These are phyloP conservation scores for Amauroascus verrucosus DNA, from an alignment of 2,329 filamentous ascomycete species.

Conservation along the genomic window DNA sequence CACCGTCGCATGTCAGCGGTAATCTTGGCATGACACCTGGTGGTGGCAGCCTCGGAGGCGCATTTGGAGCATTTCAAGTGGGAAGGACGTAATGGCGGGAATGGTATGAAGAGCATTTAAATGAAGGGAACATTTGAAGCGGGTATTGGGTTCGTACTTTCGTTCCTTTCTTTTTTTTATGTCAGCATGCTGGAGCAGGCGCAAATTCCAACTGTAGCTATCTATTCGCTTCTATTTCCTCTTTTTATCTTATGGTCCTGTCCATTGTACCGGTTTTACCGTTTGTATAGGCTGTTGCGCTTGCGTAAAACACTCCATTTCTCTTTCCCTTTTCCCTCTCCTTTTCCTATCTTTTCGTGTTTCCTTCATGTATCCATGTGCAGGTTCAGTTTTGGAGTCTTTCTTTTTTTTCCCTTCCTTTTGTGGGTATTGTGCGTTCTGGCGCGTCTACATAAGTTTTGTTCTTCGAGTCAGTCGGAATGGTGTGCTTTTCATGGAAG, in stretches of 20 bases:
- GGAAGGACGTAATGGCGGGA: conserved; percentile 8
- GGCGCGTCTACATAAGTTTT: background rate
- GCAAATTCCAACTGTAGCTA: conserved; percentile 7
- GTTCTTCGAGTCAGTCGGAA: background rate
- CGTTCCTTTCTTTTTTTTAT: background rate
- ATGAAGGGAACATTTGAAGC: conserved; percentile 8
- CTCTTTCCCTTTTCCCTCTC: background rate
- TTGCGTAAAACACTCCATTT: background rate
- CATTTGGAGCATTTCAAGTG: conserved; percentile 59
- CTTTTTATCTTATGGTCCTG: background rate
- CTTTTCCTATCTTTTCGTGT: background rate
- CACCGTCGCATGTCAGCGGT: conserved; percentile 42
- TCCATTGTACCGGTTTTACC: conserved; percentile 1
- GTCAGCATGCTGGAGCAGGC: conserved; percentile 16
- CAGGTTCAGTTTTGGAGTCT: conserved; percentile 7
- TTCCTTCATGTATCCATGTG: background rate
- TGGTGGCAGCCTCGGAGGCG: conserved; percentile 58
- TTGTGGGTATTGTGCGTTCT: conserved; percentile 2
- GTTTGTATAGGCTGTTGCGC: conserved; percentile 4
- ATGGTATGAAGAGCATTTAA: background rate
- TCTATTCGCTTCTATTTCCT: conserved; percentile 13
- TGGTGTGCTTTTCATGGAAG: background rate
- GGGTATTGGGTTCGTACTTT: conserved; percentile 6
- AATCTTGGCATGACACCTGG: conserved; percentile 56
- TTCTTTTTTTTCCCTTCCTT: background rate